phyloP scores from a whole-genome alignment of 1,284 basidiomycete species.

The Xanthoconium separans region DNA sequence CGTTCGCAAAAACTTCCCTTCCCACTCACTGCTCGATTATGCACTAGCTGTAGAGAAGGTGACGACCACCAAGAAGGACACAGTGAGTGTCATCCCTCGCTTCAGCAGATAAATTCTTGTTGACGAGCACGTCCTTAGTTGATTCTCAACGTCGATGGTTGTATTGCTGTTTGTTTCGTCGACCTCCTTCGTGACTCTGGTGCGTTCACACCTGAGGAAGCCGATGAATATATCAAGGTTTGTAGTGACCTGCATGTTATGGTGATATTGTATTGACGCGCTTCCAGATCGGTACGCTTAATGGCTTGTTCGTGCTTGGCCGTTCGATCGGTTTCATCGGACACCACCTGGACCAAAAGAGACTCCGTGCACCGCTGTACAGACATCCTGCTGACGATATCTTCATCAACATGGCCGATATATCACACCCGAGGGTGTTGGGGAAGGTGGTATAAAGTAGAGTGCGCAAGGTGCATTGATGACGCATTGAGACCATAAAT shows the following conservation, averaged over 20 bases:
- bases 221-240: constrained; percentile 93
- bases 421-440: constrained; percentile 74
- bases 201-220: constrained; percentile 95
- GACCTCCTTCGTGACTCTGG: constrained; percentile 92
- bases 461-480: not conserved
- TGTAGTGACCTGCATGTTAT: constrained; percentile 12
- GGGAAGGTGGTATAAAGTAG: constrained; percentile 47
- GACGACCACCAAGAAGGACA: constrained; percentile 97
- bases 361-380: constrained; percentile 89
- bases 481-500: constrained; percentile 8
- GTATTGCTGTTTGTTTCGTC: constrained; percentile 97
- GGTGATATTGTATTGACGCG: constrained; percentile 6
- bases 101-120: not conserved
- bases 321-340: constrained; percentile 98
- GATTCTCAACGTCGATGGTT: constrained; percentile 96
- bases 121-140: constrained; percentile 41
- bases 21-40: constrained; percentile 91
- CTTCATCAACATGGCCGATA: constrained; percentile 84
- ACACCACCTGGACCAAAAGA: constrained; percentile 94
- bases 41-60: constrained; percentile 99
- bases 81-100: constrained; percentile 47
- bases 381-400: constrained; percentile 87
- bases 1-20: constrained; percentile 94
- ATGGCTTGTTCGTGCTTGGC: constrained; percentile 96
- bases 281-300: constrained; percentile 78